Evolutionary conservation across 83 land plant species (phyloP), one percentile per base, ranked within the genome.

Genomic region (Larix sibirica): DNA sequence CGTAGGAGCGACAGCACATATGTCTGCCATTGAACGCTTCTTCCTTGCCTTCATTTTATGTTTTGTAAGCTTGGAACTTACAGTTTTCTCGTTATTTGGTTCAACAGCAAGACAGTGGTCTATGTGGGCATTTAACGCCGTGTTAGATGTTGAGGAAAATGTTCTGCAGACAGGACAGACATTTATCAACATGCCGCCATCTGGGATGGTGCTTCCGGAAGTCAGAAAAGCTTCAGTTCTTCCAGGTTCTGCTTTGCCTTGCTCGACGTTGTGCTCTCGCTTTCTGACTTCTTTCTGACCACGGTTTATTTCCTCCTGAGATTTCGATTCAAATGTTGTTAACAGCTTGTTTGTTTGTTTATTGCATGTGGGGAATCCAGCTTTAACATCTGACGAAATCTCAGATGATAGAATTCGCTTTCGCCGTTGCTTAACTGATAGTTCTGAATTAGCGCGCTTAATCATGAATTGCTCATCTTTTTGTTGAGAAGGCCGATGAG

Each of bases 51-150:
- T 93, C 18, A 87, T 84, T 81, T 85, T 91, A 61, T 81, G 84
- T 77, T 84, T 90, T 24, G 80, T 40, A 8, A 60, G 16, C 26
- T 74, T 79, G 77, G 80, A 40, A 54, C 50, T 40, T 71, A 36
- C 64, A n/a, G 76, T 56, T 47, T 71, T 71, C 63, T 83, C 58
- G 24, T 81, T 60, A 58, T 87, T 81, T 23, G 90, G 84, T 60
- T 91, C 90, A 68, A 56, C 84, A 38, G 82, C 84, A 64, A 93
- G 89, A 77, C 95, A 91, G 61, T 91, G 95, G 84, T 93, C 93
- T 9, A 91, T 93, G 69, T 93, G 95, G 14, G 95, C 93, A 84
- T 93, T 93, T 82, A 93, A 86, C 7, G 93, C 86, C 21, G 93
- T 91, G 78, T 91, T 93, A 6, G 93, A 93, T 20, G 91, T 83